Evolutionary conservation across 2,329 filamentous ascomycete genomes (phyloP), one percentile per base, ranked within the genome.

Genomic region (Dactylellina drechsleri): DNA sequence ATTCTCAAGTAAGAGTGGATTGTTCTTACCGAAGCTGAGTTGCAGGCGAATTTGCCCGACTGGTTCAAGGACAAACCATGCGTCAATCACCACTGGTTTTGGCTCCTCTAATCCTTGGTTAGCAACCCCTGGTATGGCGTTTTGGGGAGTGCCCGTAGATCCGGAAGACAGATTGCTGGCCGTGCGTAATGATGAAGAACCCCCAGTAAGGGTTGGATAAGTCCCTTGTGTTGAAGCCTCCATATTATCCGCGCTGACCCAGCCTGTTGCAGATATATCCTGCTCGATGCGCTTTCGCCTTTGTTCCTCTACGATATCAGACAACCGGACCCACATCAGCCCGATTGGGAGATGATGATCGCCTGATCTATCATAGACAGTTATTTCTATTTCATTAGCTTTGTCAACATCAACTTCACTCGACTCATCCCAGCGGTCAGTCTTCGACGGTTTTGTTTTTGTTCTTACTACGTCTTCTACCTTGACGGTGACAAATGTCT

Each of bases 221-320:
- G 8, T 58, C 28, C 47, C 70, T 28, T 56, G 70, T 28, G 28
- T 74, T 16, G 64, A 64, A 41, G 64, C 64, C 54, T 88, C 91
- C 92, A 98, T 96, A 81, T 94, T 92, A 82, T 98, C 95, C 61
- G 95, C 95, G 77, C 95, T 97, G 62, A 97, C 94, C 95, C 95
- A 99, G 62, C 94, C 95, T 52, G 92, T 93, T 80, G 90, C 91
- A 82, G 93, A 96, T 81, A 97, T 92, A 81, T 99, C 95, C 13
- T 92, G 91, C 83, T 99, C 95, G 76, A 99, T 96, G 84, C 91
- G 96, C 86, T 98, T 98, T 76, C 93, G 89, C 81, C 95, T 91
- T 87, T 99, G 94, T 83, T 99, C 95, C 81, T 99, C 95, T 1
- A 93, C 92, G 78, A 99, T 96, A 82, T 99, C 95, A 15, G 95